A percentile compares a stretch with the other conserved stretches of the same genome.
Evolutionary conservation across 371 early-diverging fungal species (phyloP).

Genomic region (Mortierella sp.): DNA sequence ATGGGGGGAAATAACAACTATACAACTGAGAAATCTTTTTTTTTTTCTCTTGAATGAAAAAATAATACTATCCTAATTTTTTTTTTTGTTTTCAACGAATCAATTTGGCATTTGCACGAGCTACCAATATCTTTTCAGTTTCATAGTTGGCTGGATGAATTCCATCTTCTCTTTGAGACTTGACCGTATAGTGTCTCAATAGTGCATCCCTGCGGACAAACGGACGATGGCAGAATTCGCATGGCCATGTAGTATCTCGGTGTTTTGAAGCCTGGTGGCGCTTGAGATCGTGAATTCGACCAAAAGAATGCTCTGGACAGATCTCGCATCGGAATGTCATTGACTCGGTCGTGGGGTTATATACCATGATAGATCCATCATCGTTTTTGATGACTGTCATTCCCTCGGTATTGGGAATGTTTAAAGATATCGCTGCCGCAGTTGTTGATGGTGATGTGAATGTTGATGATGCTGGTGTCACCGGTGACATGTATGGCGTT

Average conservation of each 20-base stretch:
- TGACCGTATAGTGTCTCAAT: conserved; percentile 45
- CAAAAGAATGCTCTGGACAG: conserved; percentile 34
- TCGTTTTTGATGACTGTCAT: conserved; percentile 26
- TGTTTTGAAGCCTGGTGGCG: conserved; percentile 35
- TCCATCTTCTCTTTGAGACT: conserved; percentile 25
- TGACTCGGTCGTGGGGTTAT: conserved; percentile 23
- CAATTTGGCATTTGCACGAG: conserved; percentile 19
- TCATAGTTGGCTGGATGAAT: conserved; percentile 29
- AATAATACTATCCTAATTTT: too few relatives aligned
- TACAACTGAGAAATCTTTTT: too few relatives aligned
- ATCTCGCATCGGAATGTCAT: conserved; percentile 40
- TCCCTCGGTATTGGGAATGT: neutral
- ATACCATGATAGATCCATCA: conserved; percentile 43
- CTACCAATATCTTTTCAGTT: conserved; percentile 21
- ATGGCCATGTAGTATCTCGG: conserved; percentile 21
- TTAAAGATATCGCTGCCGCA: neutral
- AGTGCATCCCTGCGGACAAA: conserved; percentile 45
- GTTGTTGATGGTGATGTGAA: neutral
- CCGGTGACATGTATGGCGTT: conserved; percentile 11
- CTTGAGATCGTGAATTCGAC: conserved; percentile 37
- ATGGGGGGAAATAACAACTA: too few relatives aligned
- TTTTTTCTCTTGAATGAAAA: too few relatives aligned
- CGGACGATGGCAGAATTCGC: conserved; percentile 29
- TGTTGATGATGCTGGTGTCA: neutral
- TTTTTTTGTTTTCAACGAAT: conserved; percentile 7